Percentiles rank a stretch among this genome's conserved stretches.
Conservation (phyloP, 352 stramenopile species). For the Phytopythium boreale region DNA sequence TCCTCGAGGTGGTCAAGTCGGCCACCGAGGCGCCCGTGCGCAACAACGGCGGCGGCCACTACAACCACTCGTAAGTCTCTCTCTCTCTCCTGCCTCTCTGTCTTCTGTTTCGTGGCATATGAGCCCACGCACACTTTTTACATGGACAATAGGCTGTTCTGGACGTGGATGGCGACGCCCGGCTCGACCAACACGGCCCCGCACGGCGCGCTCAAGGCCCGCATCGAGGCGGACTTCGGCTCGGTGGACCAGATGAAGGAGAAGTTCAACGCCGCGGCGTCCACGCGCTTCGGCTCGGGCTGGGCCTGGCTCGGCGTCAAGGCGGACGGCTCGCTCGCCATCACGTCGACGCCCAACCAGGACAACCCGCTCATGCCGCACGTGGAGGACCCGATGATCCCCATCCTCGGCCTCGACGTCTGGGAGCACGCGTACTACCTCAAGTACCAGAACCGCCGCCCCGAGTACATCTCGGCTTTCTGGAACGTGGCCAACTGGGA, state of each 20-base stretch:
- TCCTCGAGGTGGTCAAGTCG: slow-evolving; percentile 72
- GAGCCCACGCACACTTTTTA: neutral
- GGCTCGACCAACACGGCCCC: slow-evolving; percentile 79
- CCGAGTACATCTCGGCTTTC: slow-evolving; percentile 96
- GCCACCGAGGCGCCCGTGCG: slow-evolving; percentile 72
- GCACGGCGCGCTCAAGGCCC: slow-evolving; percentile 74
- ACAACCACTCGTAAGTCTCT: slow-evolving; percentile 65
- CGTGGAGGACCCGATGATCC: slow-evolving; percentile 80
- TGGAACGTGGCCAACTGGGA: slow-evolving; percentile 98
- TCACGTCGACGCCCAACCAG: slow-evolving; percentile 97
- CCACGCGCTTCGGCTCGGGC: slow-evolving; percentile 87
- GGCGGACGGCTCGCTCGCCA: slow-evolving; percentile 89
- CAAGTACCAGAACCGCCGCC: slow-evolving; percentile 96
- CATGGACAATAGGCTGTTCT: slow-evolving; percentile 71
- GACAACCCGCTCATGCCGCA: slow-evolving; percentile 87
- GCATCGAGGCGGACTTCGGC: slow-evolving; percentile 89
- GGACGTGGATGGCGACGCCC: slow-evolving; percentile 88
- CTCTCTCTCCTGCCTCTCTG: neutral
- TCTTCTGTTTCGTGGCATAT: neutral
- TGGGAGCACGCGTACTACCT: slow-evolving; percentile 97
- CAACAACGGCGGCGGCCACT: slow-evolving; percentile 86
- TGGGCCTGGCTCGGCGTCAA: slow-evolving; percentile 90
- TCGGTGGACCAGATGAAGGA: slow-evolving; percentile 88
- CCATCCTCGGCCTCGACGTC: slow-evolving; percentile 94
- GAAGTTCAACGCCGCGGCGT: slow-evolving; percentile 87